Conservation (phyloP, 495 filamentous ascomycete genomes). For the Aspergillus bertholletiae region DNA sequence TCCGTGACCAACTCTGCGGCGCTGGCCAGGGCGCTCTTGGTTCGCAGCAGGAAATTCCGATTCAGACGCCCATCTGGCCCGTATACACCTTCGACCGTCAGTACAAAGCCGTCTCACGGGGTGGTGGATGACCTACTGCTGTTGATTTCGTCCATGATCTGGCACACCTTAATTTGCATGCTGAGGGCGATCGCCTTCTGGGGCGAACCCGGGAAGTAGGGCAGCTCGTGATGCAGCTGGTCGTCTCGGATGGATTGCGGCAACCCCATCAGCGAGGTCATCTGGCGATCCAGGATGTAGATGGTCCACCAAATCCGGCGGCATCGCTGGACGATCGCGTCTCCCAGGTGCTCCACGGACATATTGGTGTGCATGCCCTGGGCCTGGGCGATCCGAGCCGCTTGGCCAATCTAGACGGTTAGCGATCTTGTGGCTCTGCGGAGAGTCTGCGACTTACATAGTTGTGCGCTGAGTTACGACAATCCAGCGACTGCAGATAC, state of each 20-base stretch:
- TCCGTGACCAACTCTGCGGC: slow-evolving; percentile 36
- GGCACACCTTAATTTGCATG: slow-evolving; percentile 41
- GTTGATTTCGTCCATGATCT: slow-evolving; percentile 38
- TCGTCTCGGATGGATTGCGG: slow-evolving; percentile 37
- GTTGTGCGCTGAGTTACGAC: slow-evolving; percentile 32
- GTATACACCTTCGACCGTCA: slow-evolving; percentile 31
- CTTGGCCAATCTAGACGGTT: slow-evolving; percentile 37
- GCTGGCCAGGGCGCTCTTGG: slow-evolving; percentile 36
- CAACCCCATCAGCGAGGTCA: slow-evolving; percentile 43
- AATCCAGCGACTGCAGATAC: slow-evolving; percentile 40
- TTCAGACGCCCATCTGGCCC: slow-evolving; percentile 41
- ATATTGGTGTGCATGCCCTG: slow-evolving; percentile 44
- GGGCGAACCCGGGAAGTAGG: slow-evolving; percentile 27
- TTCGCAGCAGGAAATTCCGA: slow-evolving; percentile 35
- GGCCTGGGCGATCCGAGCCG: slow-evolving; percentile 38
- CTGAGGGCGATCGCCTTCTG: slow-evolving; percentile 31
- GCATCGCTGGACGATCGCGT: slow-evolving; percentile 31
- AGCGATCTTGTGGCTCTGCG: background rate
- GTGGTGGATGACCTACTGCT: slow-evolving; percentile 28
- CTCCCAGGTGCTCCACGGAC: slow-evolving; percentile 30
- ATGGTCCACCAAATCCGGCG: slow-evolving; percentile 46
- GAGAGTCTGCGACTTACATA: slow-evolving; percentile 22
- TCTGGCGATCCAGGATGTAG: slow-evolving; percentile 42
- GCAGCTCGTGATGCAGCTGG: slow-evolving; percentile 34
- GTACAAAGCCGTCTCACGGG: background rate